Base-by-base conservation (phyloP, 2,329 filamentous ascomycete species). In the Pyrenophora tritici-repentis region DNA sequence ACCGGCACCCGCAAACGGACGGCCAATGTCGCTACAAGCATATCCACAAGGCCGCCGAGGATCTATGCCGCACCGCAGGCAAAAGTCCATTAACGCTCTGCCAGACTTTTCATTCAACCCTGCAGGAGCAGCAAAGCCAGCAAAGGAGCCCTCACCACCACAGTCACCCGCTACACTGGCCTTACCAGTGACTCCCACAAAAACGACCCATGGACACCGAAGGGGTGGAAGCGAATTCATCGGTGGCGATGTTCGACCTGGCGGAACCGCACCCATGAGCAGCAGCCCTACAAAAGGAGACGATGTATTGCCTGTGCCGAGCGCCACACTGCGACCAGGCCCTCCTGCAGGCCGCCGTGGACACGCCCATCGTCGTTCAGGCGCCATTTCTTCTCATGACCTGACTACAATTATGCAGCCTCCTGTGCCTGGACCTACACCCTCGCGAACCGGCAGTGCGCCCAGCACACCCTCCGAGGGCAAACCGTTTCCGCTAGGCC, bases 211-310 rank as follows among this genome's bases (percentile, higher is more conserved):
- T 17, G 70, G 70, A 45, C 89, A 91, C 68, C 83, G 87, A 63
- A 84, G 92, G 65, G 89, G 89, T 46, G 88, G 86, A 22, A 96
- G 91, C 70, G 91, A 96, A 70, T 91, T 95, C 65, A 89, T 95
- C 39, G 90, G 90, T 32, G 89, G 88, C 6, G 88, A 87, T 62
- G 75, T 75, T 36, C 75, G 77, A 63, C 58, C 73, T 63, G 76
- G 78, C 65, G 67, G 74, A 75, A 82, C 59, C 78, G 84, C 62
- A 73, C 80, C 73, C 76, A 79, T 89, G 75, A 89, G 84, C 71
- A 83, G 84, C 10, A 91, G 86, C 63, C 86, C 88, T 22, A 88
- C 86, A 9, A 90, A 86, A 46, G 81, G 79, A 52, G 84, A 85
- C 5, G 81, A 83, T 58, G 72, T 80, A 6, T 80, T 86, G 7